Evolutionary conservation across 495 filamentous ascomycete genomes (phyloP).

Genomic region (Xylaria telfairii): DNA sequence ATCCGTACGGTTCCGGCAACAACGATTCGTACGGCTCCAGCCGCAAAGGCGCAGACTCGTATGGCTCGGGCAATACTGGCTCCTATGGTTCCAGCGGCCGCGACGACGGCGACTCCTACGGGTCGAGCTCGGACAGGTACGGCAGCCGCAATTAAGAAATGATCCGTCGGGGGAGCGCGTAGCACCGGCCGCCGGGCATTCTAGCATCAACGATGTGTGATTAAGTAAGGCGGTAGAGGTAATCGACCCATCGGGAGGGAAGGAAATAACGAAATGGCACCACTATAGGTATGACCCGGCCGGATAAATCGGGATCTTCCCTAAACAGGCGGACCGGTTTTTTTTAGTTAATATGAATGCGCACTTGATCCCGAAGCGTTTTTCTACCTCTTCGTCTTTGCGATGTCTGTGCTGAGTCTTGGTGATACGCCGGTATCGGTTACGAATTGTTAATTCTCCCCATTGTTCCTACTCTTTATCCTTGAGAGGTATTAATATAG

Average conservation of each 20-base stretch:
- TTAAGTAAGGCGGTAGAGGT: background rate
- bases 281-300: background rate
- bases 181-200: background rate
- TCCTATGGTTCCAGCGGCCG: conserved; percentile 26
- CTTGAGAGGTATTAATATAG: background rate
- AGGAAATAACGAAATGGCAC: background rate
- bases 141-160: background rate
- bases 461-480: background rate
- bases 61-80: conserved; percentile 31
- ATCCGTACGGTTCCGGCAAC: conserved; percentile 28
- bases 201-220: background rate
- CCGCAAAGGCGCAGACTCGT: conserved; percentile 29
- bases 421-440: background rate
- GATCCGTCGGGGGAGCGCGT: background rate
- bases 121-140: conserved; percentile 30
- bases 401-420: background rate
- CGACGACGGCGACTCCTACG: conserved; percentile 28
- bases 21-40: conserved; percentile 30
- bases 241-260: background rate
- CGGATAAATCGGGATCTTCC: conserved; percentile 8
- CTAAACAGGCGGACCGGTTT: background rate
- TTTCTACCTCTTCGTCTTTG: background rate
- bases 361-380: background rate
- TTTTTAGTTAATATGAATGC: background rate
- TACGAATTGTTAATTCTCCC: background rate